Evolutionary conservation across 352 stramenopile genomes (phyloP).

Genomic region (Globisporangium radiosum): DNA sequence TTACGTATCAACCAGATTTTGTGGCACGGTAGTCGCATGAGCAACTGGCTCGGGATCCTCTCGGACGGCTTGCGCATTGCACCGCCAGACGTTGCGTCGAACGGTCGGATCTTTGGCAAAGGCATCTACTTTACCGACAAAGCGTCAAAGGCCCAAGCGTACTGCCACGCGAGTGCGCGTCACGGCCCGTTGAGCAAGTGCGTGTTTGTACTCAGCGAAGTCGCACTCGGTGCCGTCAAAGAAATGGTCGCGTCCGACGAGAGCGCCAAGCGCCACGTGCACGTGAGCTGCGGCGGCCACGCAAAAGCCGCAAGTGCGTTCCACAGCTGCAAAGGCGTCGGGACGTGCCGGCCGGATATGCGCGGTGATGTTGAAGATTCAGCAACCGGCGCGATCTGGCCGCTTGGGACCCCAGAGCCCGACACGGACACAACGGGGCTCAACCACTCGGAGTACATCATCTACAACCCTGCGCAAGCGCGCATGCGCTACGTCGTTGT

Average conservation of each 20-base stretch:
- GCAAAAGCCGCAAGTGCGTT: conserved; percentile 24
- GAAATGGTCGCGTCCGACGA: conserved; percentile 45
- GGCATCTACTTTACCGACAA: conserved; percentile 88
- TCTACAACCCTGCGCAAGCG: conserved; percentile 76
- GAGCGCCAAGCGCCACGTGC: conserved; percentile 40
- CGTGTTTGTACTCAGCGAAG: conserved; percentile 56
- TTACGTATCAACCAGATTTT: conserved; percentile 39
- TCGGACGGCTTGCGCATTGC: conserved; percentile 74
- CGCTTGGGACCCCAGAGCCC: conserved; percentile 50
- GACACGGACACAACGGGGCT: conserved; percentile 47
- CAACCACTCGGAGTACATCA: conserved; percentile 81
- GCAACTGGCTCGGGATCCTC: conserved; percentile 83
- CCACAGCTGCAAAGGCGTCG: conserved; percentile 64
- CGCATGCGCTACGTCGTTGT: conserved; percentile 81
- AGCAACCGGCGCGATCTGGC: conserved; percentile 51
- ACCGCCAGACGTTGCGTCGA: conserved; percentile 62
- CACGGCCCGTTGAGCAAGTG: conserved; percentile 18
- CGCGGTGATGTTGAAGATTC: conserved; percentile 42
- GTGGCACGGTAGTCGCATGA: conserved; percentile 82
- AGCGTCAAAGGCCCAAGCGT: conserved; percentile 64
- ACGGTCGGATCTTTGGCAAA: conserved; percentile 76
- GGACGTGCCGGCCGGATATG: conserved; percentile 47
- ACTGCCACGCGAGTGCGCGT: conserved; percentile 42
- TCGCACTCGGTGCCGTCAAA: conserved; percentile 67
- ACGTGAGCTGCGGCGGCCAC: conserved; percentile 31